phyloP scores from a whole-genome alignment of 2,329 filamentous ascomycete genomes.

The Fusarium dlaminii region DNA sequence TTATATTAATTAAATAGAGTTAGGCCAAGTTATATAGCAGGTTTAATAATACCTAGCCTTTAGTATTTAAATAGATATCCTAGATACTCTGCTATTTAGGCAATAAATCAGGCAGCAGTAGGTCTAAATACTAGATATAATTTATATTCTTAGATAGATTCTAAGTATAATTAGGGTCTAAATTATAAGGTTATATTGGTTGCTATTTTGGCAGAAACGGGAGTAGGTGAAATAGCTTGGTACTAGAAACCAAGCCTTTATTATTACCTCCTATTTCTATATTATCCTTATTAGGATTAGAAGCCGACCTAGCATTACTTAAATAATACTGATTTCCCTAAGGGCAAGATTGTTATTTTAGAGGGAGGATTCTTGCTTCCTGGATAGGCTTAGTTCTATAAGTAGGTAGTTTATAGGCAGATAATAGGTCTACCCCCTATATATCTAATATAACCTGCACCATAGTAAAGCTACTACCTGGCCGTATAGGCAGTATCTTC shows the following conservation, averaged over 20 bases:
- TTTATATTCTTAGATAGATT: conserved; percentile 80
- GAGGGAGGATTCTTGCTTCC: conserved; percentile 59
- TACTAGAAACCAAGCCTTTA: conserved; percentile 43
- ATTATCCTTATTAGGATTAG: conserved; percentile 58
- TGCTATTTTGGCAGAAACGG: conserved; percentile 70
- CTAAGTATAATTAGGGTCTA: conserved; percentile 80
- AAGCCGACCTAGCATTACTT: conserved; percentile 55
- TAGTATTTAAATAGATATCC: conserved; percentile 67
- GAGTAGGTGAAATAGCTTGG: conserved; percentile 54
- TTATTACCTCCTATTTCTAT: conserved; percentile 54
- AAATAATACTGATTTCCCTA: conserved; percentile 52
- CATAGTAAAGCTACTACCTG: conserved; percentile 4
- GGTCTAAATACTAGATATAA: conserved; percentile 78
- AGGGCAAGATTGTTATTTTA: conserved; percentile 40
- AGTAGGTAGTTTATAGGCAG: conserved; percentile 49
- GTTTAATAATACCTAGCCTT: conserved; percentile 86
- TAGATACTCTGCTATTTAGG: conserved; percentile 50
- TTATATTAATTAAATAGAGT: conserved; percentile 85
- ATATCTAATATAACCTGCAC: conserved; percentile 39
- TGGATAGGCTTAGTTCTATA: conserved; percentile 48
- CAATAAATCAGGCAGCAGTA: conserved; percentile 66
- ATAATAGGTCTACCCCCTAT: conserved; percentile 10
- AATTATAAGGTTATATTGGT: conserved; percentile 77
- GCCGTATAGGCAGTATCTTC: conserved; percentile 34
- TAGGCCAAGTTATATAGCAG: conserved; percentile 84